phyloP scores from a whole-genome alignment of 257 asterid species.

The Ilex asprella region DNA sequence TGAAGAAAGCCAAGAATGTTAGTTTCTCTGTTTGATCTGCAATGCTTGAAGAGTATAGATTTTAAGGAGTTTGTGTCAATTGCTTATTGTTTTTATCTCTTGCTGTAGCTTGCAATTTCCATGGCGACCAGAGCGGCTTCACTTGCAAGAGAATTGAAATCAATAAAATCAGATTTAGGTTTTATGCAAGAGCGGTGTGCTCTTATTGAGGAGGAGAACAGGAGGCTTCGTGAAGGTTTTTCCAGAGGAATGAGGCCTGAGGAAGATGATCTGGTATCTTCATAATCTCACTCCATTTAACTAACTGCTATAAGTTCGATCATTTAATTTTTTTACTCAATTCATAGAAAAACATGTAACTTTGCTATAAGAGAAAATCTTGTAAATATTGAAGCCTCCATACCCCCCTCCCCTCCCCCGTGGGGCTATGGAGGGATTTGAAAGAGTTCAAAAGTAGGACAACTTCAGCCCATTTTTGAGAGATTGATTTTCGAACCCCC shows the following conservation, averaged over 20 bases:
- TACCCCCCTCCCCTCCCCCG: no score
- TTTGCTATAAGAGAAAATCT: no score
- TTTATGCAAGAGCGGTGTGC: conserved; percentile 76
- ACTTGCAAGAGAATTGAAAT: conserved; percentile 72
- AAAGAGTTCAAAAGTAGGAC: no score
- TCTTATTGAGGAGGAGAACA: conserved; percentile 79
- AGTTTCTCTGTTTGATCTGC: conserved; percentile 12
- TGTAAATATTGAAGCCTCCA: no score
- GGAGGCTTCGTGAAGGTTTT: conserved; percentile 55
- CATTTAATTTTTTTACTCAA: no score
- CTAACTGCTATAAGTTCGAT: not conserved
- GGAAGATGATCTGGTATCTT: conserved; percentile 88
- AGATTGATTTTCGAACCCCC: no score
- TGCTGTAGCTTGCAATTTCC: conserved; percentile 64
- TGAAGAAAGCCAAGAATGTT: conserved; percentile 79
- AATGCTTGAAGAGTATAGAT: not conserved
- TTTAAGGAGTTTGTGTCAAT: not conserved
- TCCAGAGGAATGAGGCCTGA: conserved; percentile 46
- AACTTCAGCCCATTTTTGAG: no score
- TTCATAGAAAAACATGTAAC: no score
- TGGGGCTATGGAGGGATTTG: no score
- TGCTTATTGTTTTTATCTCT: not conserved
- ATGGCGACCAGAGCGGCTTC: conserved; percentile 85
- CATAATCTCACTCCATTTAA: not conserved
- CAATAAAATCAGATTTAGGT: conserved; percentile 59